A percentile compares a stretch with the other conserved stretches of the same genome.
phyloP scores from a whole-genome alignment of 371 early-diverging fungal species.

The Phascolomyces articulosus region DNA sequence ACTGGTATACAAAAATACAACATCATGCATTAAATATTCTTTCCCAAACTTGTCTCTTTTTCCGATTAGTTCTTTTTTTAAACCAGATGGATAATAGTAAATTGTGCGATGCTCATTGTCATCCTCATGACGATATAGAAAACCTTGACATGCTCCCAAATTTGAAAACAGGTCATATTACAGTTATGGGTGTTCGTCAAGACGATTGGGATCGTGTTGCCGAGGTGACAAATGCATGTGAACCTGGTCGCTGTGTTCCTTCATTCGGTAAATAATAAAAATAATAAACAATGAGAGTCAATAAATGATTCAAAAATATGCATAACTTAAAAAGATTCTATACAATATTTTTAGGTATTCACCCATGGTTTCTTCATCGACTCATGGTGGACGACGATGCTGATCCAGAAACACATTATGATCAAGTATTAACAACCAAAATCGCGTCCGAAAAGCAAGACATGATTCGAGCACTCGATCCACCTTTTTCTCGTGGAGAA shows the following conservation, averaged over 20 bases:
- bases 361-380: conserved; percentile 50
- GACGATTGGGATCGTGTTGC: conserved; percentile 51
- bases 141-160: conserved; percentile 27
- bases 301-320: not conserved
- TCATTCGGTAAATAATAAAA: conserved; percentile 33
- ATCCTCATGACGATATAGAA: conserved; percentile 47
- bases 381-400: conserved; percentile 20
- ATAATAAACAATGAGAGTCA: not conserved
- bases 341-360: conserved; percentile 32
- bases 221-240: conserved; percentile 25
- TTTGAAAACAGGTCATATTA: conserved; percentile 45
- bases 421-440: conserved; percentile 21
- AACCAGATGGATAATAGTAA: not conserved
- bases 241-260: conserved; percentile 32
- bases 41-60: too few species aligned
- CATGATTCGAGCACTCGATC: conserved; percentile 24
- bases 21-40: too few species aligned
- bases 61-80: too few species aligned
- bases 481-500: conserved; percentile 26
- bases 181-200: conserved; percentile 51
- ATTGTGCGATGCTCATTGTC: conserved; percentile 53
- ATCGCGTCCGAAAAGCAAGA: conserved; percentile 26
- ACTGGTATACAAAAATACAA: too few species aligned
- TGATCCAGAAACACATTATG: conserved; percentile 27
- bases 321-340: too few species aligned